Evolutionary conservation across 208 protist genomes (phyloP).

Genomic region (Trypanosoma melophagium): DNA sequence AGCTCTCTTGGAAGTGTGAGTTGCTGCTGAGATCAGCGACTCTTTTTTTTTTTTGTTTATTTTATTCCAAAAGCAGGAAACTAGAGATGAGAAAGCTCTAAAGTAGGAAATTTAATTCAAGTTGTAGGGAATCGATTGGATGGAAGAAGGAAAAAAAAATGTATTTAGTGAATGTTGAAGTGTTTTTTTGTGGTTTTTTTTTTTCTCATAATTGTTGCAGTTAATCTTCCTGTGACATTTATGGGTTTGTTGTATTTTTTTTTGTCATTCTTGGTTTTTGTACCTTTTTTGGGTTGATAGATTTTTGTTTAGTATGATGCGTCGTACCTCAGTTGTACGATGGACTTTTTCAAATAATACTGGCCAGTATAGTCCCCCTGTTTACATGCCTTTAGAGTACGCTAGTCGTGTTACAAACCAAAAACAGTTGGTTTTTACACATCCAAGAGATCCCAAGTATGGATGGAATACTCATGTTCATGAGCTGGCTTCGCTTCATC

Average conservation of each 20-base stretch:
- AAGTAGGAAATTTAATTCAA: too few relatives aligned
- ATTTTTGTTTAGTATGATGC: slow-evolving; percentile 39
- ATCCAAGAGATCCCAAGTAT: slow-evolving; percentile 87
- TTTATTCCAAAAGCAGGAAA: too few relatives aligned
- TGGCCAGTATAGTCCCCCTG: slow-evolving; percentile 80
- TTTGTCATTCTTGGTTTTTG: slow-evolving; percentile 16
- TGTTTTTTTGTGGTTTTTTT: not conserved
- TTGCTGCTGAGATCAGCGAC: not conserved
- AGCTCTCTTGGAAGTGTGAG: not conserved
- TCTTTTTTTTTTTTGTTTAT: too few relatives aligned
- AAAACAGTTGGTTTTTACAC: slow-evolving; percentile 79
- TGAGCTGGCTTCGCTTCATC: slow-evolving; percentile 70
- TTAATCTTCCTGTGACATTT: slow-evolving; percentile 9
- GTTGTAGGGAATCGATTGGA: too few relatives aligned
- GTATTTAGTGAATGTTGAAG: too few relatives aligned
- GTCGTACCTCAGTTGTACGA: slow-evolving; percentile 40
- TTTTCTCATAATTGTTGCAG: slow-evolving; percentile 7
- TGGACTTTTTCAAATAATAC: slow-evolving; percentile 77
- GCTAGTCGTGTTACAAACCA: slow-evolving; percentile 78
- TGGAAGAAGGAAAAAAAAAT: too few relatives aligned
- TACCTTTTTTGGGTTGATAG: slow-evolving; percentile 14
- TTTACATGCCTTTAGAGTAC: slow-evolving; percentile 89
- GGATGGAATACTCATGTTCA: slow-evolving; percentile 78
- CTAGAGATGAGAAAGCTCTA: too few relatives aligned
- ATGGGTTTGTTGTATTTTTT: slow-evolving; percentile 2